Conservation (phyloP, 371 early-diverging fungal genomes). For the Vairimorpha necatrix region DNA sequence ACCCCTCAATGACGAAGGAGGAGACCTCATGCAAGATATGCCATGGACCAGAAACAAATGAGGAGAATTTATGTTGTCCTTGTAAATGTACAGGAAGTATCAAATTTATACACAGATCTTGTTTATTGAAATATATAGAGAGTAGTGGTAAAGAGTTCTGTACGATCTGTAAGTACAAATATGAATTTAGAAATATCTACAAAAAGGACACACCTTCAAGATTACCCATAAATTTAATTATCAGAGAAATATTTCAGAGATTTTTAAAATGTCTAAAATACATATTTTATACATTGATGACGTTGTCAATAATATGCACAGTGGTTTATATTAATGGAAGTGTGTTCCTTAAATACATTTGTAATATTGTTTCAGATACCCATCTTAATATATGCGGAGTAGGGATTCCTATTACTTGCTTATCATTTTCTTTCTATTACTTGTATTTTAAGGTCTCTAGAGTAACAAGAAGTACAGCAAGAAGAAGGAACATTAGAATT, state of each 20-base stretch:
- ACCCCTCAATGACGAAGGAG: neutral
- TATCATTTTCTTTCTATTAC: neutral
- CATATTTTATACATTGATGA: neutral
- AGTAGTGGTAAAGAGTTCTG: conserved; percentile 30
- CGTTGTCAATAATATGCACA: neutral
- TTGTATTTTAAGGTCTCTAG: neutral
- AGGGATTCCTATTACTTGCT: neutral
- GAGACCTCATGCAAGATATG: conserved; percentile 56
- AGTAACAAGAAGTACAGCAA: neutral
- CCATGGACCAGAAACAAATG: conserved; percentile 18
- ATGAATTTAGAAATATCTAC: conserved; percentile 39
- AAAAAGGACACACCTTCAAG: conserved; percentile 29
- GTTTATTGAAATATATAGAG: conserved; percentile 55
- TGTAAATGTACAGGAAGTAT: conserved; percentile 60
- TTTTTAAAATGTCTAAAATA: neutral
- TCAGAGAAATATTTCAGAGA: neutral
- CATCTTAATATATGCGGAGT: neutral
- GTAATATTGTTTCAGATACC: neutral
- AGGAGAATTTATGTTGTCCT: conserved; percentile 35
- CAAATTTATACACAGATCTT: conserved; percentile 50
- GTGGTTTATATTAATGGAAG: conserved; percentile 20
- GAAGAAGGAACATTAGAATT: neutral
- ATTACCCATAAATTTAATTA: conserved; percentile 7
- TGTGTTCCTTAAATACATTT: neutral
- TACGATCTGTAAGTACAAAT: conserved; percentile 49